phyloP scores from a whole-genome alignment of 2,329 filamentous ascomycete genomes.

The Cladosporium sp. region DNA sequence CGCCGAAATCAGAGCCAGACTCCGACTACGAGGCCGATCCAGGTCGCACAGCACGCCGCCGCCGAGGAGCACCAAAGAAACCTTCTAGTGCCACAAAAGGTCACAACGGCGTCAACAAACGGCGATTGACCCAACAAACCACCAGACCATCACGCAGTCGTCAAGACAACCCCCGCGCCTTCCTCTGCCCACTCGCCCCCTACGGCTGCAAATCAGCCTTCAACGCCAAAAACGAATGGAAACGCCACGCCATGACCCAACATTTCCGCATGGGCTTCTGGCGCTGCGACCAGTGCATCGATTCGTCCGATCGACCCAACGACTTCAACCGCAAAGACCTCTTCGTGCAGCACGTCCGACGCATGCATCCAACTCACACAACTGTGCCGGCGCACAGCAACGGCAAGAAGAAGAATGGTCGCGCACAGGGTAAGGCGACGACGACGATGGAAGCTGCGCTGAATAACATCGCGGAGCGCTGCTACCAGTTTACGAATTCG shows the following conservation, averaged over 20 bases:
- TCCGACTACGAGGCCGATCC: background rate
- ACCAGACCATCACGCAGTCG: background rate
- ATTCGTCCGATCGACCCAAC: slow-evolving; percentile 45
- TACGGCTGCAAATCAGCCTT: slow-evolving; percentile 77
- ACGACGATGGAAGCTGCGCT: slow-evolving; percentile 30
- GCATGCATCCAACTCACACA: slow-evolving; percentile 70
- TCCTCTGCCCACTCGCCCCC: slow-evolving; percentile 75
- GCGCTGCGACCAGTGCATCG: slow-evolving; percentile 68
- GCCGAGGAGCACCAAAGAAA: background rate
- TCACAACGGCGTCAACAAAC: background rate
- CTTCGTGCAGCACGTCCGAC: slow-evolving; percentile 82
- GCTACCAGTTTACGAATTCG: slow-evolving; percentile 61
- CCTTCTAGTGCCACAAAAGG: background rate
- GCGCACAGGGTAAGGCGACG: background rate
- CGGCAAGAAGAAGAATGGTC: background rate
- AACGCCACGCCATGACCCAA: slow-evolving; percentile 79
- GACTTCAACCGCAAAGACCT: slow-evolving; percentile 92
- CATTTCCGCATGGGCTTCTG: slow-evolving; percentile 76
- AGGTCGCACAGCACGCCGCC: background rate
- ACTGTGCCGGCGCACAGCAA: background rate
- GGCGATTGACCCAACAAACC: background rate
- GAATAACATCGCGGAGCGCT: slow-evolving; percentile 59
- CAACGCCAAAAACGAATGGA: slow-evolving; percentile 90
- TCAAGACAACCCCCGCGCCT: slow-evolving; percentile 43
- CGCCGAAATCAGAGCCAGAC: background rate